Base-by-base conservation (phyloP, 2,329 filamentous ascomycete species). In the Phialophora expanda region DNA sequence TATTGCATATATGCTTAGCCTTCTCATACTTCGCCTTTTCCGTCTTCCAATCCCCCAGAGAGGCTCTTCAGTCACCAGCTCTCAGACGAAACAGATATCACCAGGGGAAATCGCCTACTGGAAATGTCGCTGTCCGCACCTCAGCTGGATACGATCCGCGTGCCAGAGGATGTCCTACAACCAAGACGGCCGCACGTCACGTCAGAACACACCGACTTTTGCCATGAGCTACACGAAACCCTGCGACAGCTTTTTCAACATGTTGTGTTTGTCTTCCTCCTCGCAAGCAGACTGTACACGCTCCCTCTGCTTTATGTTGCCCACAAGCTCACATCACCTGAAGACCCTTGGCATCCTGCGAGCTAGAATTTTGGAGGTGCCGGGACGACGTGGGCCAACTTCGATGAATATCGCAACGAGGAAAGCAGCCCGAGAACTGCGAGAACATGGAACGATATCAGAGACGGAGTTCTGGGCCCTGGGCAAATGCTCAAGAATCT, bases 171-270 rank as follows among this genome's bases (percentile, higher is more conserved):
- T 17, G 53, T 28, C 14, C 12, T 28, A n/a, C 24, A 34, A 12
- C 28, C 24, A n/a, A 55, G 53, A 32, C 4, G 9, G 14, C n/a
- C 28, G 26, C 12, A 6, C 28, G 24, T 34, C 12, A 4, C 11
- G 1, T 30, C 28, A 4, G 53, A 20, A 34, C 24, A 53, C 20
- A 66, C 41, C n/a, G 64, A 56, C 34, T 62, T 69, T 20, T 2
- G 85, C 83, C 76, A 71, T 51, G 68, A 70, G 44, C 44, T 66
- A 38, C 38, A 58, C 17, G 63, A 68, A 30, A 66, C 63, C 2
- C 20, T 66, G 34, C 63, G 65, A 28, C 62, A 57, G 38, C 28
- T 67, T 20, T 41, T 70, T 6, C 68, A 68, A 28, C 66, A 70
- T 54, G 26, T 55, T 5, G 32, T 70, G 4, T 65, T 70, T 20